These are phyloP conservation scores for Aspergillus steynii DNA, from an alignment of 495 filamentous ascomycete species.

Conservation along the genomic window DNA sequence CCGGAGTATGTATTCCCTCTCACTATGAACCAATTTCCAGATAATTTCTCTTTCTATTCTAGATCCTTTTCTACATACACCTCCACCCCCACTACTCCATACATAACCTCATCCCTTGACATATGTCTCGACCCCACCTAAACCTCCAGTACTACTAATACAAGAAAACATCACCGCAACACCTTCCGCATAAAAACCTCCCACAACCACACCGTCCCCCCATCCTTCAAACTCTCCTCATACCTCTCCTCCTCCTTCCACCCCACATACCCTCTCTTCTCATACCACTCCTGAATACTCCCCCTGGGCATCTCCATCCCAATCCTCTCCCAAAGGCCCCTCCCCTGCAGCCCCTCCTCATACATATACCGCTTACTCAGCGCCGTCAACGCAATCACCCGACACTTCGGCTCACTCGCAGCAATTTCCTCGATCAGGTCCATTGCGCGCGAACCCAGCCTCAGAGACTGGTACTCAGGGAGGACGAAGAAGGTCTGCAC, in stretches of 20 bases:
- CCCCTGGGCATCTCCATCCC: slow-evolving; percentile 17
- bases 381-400: slow-evolving; percentile 22
- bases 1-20: too few relatives aligned
- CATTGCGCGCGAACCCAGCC: slow-evolving; percentile 23
- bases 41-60: too few relatives aligned
- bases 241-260: slow-evolving; percentile 32
- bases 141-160: too few relatives aligned
- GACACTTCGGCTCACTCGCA: slow-evolving; percentile 12
- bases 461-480: slow-evolving; percentile 19
- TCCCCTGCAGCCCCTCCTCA: slow-evolving; percentile 21
- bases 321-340: slow-evolving; percentile 16
- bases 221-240: slow-evolving; percentile 18
- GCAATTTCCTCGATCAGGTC: slow-evolving; percentile 21
- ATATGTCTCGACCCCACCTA: too few relatives aligned
- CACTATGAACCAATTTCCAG: too few relatives aligned
- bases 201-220: slow-evolving; percentile 13
- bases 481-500: slow-evolving; percentile 28
- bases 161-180: background rate
- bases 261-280: slow-evolving; percentile 28
- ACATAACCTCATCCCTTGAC: too few relatives aligned
- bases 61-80: too few relatives aligned
- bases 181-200: slow-evolving; percentile 31
- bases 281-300: slow-evolving; percentile 35
- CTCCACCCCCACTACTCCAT: too few relatives aligned
- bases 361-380: slow-evolving; percentile 31